Evolutionary conservation across 768 basidiomycete genomes (phyloP).

Genomic region (Termitomyces sp.): DNA sequence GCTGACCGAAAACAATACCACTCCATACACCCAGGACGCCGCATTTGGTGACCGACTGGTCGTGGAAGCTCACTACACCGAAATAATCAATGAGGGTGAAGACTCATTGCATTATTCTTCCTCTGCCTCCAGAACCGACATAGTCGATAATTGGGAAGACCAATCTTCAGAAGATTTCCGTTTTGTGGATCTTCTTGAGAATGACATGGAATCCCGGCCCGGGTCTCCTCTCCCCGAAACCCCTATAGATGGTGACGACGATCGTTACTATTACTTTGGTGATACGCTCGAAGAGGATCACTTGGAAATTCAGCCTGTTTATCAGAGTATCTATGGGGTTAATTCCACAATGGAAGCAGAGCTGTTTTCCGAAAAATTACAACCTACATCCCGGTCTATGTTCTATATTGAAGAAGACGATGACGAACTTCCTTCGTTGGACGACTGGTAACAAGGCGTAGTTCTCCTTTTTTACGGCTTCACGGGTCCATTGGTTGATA

Average conservation of each 20-base stretch:
- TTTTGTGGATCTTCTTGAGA: conserved; percentile 14
- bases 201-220: conserved; percentile 13
- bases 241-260: conserved; percentile 21
- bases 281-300: conserved; percentile 3
- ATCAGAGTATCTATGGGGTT: neutral
- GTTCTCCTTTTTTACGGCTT: too few species aligned
- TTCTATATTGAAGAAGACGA: conserved; percentile 31
- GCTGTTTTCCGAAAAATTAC: conserved; percentile 1
- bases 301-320: neutral
- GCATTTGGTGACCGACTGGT: conserved; percentile 30
- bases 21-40: conserved; percentile 32
- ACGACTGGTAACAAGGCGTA: conserved; percentile 34
- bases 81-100: conserved; percentile 21
- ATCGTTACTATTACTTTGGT: conserved; percentile 9
- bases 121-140: neutral
- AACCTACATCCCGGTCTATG: conserved; percentile 16
- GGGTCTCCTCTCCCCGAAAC: conserved; percentile 20
- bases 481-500: neutral
- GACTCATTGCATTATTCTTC: neutral
- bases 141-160: neutral
- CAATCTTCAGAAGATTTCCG: neutral
- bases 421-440: conserved; percentile 37
- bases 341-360: conserved; percentile 3
- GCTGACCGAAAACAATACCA: conserved; percentile 31
- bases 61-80: conserved; percentile 23